Percentiles rank a stretch among this genome's conserved stretches.
These are phyloP conservation scores for Sporothrix phasma DNA, from an alignment of 2,329 filamentous ascomycete genomes.

Conservation along the genomic window DNA sequence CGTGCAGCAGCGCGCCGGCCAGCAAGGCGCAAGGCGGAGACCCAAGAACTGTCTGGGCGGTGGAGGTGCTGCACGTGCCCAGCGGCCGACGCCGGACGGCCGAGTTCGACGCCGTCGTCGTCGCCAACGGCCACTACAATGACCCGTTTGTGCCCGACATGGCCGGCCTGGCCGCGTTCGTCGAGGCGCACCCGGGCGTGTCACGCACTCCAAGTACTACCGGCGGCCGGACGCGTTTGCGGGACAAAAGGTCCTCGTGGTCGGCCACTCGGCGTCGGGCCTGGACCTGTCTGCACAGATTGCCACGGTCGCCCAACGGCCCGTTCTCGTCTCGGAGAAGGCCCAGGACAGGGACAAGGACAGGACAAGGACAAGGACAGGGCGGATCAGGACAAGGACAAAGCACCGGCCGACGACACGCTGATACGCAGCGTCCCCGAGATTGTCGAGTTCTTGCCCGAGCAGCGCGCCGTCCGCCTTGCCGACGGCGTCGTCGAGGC, in stretches of 20 bases:
- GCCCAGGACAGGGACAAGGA: too few species aligned
- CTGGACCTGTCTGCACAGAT: constrained; percentile 35
- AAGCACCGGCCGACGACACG: not conserved
- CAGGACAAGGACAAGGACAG: too few species aligned
- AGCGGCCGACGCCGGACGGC: constrained; percentile 19
- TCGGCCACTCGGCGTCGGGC: constrained; percentile 41
- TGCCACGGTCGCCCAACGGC: constrained; percentile 41
- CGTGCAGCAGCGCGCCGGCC: not conserved
- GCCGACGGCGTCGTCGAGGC: constrained; percentile 46
- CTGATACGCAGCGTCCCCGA: constrained; percentile 23
- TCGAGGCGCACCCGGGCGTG: constrained; percentile 39
- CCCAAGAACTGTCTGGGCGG: constrained; percentile 32
- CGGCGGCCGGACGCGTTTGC: constrained; percentile 27
- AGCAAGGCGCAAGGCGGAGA: too few species aligned
- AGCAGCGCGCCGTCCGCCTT: constrained; percentile 46
- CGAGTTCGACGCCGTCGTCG: constrained; percentile 52
- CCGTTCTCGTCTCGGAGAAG: constrained; percentile 26
- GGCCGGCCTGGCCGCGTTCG: constrained; percentile 47
- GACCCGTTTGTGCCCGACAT: constrained; percentile 53
- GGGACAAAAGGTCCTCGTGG: constrained; percentile 37
- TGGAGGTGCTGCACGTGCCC: constrained; percentile 21
- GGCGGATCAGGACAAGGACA: too few species aligned
- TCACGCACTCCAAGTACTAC: constrained; percentile 67
- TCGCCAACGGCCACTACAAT: constrained; percentile 57
- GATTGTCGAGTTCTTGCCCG: constrained; percentile 37